Evolutionary conservation across 192 early-diverging fungal genomes (phyloP), one percentile per base, ranked within the genome.

Genomic region (Entomortierella chlamydospora): DNA sequence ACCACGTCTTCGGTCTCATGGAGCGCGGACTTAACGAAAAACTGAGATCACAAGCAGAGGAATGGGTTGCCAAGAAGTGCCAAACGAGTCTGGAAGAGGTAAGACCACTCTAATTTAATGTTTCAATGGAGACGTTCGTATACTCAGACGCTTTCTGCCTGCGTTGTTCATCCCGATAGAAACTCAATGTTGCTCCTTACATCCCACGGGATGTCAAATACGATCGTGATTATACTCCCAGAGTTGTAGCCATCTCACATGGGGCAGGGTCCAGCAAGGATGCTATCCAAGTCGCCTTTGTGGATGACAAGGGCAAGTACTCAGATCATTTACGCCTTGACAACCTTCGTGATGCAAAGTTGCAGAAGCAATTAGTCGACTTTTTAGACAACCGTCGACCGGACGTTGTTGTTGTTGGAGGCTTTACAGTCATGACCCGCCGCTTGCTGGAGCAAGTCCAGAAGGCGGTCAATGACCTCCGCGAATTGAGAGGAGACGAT

Each of bases 381-480:
- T 85, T 92, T 57, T 71, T 95, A 41, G 71, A 70, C n/a, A 81
- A 84, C 20, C 83, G 90, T 55, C 60, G 85, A 8, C 91, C 93
- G 13, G 91, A 95, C 43, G 92, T 96, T 22, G 84, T 98, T 6
- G 94, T 91, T 4, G 88, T 99, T 1, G 91, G 90, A 11, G 96
- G 95, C 9, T 94, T 91, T 68, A 91, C 85, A 31, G 81, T 92
- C 33, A 83, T 87, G 64, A 94, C 95, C 2, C 92, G 93, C 30
- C 86, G 91, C 34, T 81, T 99, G 61, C 81, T 93, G 26, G 90
- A 90, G 57, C 88, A 89, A 26, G 87, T 95, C 42, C 77, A 87
- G 64, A 84, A 81, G 25, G 73, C 85, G 37, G 82, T 90, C 33
- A 78, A 77, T 34, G 87, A 89, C 54, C 80, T 88, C 56, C 85